phyloP scores from a whole-genome alignment of 2,329 filamentous ascomycete species.

The Cladosporium sphaerospermum region DNA sequence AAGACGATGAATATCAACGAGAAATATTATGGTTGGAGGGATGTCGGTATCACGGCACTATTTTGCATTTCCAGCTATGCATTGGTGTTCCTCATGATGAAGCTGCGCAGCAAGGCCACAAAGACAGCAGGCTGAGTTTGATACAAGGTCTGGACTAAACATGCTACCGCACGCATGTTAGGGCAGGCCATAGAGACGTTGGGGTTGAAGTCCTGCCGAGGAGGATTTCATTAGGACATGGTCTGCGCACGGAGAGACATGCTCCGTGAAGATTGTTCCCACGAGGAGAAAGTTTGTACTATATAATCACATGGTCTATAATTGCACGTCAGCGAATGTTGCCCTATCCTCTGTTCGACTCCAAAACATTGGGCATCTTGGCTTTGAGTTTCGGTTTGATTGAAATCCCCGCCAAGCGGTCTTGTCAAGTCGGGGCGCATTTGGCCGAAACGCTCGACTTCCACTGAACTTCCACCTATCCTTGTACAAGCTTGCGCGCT shows the following conservation, averaged over 20 bases:
- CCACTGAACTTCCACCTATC: conserved; percentile 10
- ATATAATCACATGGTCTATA: too few species aligned
- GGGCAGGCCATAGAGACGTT: too few species aligned
- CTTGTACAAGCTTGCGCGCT: not conserved
- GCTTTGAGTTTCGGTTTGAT: conserved; percentile 1
- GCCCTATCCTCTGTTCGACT: too few species aligned
- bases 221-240: too few species aligned
- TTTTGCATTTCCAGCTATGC: conserved; percentile 32
- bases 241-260: too few species aligned
- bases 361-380: too few species aligned
- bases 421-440: conserved; percentile 4
- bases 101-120: conserved; percentile 16
- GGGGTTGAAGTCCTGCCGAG: too few species aligned
- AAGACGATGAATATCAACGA: conserved; percentile 52
- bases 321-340: too few species aligned
- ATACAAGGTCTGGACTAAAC: too few species aligned
- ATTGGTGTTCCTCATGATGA: conserved; percentile 28
- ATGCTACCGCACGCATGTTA: too few species aligned
- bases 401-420: conserved; percentile 1
- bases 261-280: too few species aligned
- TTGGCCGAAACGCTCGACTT: not conserved
- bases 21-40: conserved; percentile 61
- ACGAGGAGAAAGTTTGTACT: too few species aligned
- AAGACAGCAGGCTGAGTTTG: not conserved
- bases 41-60: conserved; percentile 54